These are phyloP conservation scores for Spatholobus suberectus DNA, from an alignment of 306 rosid genomes.

Conservation along the genomic window DNA sequence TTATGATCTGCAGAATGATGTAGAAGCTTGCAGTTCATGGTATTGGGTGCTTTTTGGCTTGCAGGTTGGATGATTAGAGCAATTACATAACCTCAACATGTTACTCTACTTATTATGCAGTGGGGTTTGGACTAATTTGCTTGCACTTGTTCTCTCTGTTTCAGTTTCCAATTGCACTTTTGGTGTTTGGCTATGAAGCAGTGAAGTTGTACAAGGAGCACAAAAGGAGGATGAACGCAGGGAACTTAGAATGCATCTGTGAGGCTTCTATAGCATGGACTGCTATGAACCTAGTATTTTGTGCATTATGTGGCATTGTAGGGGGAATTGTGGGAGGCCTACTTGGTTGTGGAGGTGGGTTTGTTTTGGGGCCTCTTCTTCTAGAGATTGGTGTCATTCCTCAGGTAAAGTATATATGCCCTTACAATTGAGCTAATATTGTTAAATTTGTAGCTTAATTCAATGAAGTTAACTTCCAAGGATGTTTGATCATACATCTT, in stretches of 20 bases:
- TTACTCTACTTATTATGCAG: background rate
- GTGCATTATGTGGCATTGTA: slow-evolving; percentile 78
- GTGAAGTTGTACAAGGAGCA: slow-evolving; percentile 70
- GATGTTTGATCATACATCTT: background rate
- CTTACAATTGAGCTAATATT: background rate
- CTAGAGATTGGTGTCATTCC: slow-evolving; percentile 93
- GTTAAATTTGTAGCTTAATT: background rate
- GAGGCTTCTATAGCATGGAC: slow-evolving; percentile 92
- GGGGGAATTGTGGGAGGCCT: slow-evolving; percentile 90
- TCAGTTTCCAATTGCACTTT: slow-evolving; percentile 78
- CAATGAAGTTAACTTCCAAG: background rate
- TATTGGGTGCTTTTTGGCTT: slow-evolving; percentile 83
- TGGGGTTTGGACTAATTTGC: slow-evolving; percentile 32
- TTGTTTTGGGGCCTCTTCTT: slow-evolving; percentile 87
- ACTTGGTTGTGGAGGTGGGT: slow-evolving; percentile 93
- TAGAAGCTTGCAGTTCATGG: slow-evolving; percentile 63
- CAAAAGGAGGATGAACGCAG: slow-evolving; percentile 64
- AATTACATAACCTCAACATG: slow-evolving; percentile 23
- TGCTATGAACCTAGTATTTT: slow-evolving; percentile 61
- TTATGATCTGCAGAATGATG: slow-evolving; percentile 64
- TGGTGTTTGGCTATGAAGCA: slow-evolving; percentile 79
- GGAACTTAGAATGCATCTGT: slow-evolving; percentile 67
- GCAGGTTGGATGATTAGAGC: slow-evolving; percentile 54
- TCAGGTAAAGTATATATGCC: slow-evolving; percentile 50
- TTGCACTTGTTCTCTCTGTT: background rate